phyloP scores from a whole-genome alignment of 2,329 filamentous ascomycete genomes.

The Hypoxylon sp. region DNA sequence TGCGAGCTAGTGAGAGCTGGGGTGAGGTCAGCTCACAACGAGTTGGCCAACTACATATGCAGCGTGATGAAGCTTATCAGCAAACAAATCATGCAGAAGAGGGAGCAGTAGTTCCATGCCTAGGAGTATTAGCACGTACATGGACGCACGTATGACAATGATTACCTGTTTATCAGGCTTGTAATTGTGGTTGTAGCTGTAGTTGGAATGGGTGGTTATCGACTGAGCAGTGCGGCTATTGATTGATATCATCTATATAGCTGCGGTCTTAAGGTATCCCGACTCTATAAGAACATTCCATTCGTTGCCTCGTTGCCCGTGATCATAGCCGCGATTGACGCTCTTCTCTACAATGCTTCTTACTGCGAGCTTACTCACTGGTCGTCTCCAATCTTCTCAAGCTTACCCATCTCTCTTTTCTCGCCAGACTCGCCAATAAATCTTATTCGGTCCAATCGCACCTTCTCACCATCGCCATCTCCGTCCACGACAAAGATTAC shows the following conservation, averaged over 20 bases:
- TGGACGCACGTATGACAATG: constrained; percentile 17
- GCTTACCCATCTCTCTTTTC: constrained; percentile 92
- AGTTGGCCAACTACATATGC: constrained; percentile 24
- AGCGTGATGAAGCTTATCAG: constrained; percentile 18
- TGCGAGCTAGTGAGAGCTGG: constrained; percentile 27
- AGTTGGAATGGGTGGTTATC: not conserved
- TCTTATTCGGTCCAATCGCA: constrained; percentile 82
- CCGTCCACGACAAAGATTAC: constrained; percentile 92
- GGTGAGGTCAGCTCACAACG: constrained; percentile 38
- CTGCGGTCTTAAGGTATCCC: constrained; percentile 16
- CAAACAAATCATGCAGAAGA: constrained; percentile 9
- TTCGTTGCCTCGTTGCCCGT: constrained; percentile 32
- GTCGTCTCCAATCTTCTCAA: constrained; percentile 92
- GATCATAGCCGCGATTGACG: constrained; percentile 29
- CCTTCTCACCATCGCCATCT: constrained; percentile 85
- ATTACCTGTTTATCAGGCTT: constrained; percentile 4
- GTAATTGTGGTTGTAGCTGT: constrained; percentile 21
- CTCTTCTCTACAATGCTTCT: constrained; percentile 13
- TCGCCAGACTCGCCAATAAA: constrained; percentile 91
- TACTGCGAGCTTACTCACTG: constrained; percentile 64
- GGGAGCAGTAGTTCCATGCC: not conserved
- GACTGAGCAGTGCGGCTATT: constrained; percentile 16
- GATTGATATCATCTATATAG: constrained; percentile 42
- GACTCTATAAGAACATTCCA: constrained; percentile 30
- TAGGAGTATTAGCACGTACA: constrained; percentile 11